Percentiles rank a stretch among this genome's conserved stretches.
Conservation (phyloP, 305 asterid genomes). For the Andrographis paniculata region DNA sequence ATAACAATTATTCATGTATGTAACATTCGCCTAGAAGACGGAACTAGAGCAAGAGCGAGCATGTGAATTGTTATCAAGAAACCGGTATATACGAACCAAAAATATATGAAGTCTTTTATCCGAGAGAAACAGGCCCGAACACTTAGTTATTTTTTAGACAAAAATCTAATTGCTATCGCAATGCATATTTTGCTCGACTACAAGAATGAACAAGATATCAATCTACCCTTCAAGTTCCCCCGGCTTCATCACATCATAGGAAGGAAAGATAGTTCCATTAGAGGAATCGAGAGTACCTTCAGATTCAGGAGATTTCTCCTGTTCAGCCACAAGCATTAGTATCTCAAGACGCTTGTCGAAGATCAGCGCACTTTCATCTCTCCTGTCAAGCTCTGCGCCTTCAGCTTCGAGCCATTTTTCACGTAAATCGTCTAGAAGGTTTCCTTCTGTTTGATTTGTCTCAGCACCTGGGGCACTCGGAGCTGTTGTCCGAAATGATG, state of each 20-base stretch:
- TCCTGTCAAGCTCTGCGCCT: conserved; percentile 87
- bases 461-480: conserved; percentile 96
- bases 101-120: no score
- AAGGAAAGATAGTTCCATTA: neutral
- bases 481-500: conserved; percentile 67
- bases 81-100: no score
- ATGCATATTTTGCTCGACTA: neutral
- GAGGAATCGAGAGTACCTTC: conserved; percentile 14
- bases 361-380: conserved; percentile 80
- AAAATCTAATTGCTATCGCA: conserved; percentile 1
- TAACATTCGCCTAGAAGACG: no score
- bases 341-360: conserved; percentile 93
- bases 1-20: no score
- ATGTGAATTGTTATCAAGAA: no score
- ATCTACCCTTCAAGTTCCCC: conserved; percentile 4
- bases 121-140: no score
- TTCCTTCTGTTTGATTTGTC: conserved; percentile 43
- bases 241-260: conserved; percentile 7
- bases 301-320: conserved; percentile 37
- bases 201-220: conserved; percentile 1
- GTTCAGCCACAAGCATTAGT: conserved; percentile 71
- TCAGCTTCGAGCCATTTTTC: conserved; percentile 98
- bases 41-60: no score
- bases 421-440: conserved; percentile 74
- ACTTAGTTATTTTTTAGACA: no score